Evolutionary conservation across 2,329 filamentous ascomycete genomes (phyloP).

Genomic region (Colletotrichum tabaci): DNA sequence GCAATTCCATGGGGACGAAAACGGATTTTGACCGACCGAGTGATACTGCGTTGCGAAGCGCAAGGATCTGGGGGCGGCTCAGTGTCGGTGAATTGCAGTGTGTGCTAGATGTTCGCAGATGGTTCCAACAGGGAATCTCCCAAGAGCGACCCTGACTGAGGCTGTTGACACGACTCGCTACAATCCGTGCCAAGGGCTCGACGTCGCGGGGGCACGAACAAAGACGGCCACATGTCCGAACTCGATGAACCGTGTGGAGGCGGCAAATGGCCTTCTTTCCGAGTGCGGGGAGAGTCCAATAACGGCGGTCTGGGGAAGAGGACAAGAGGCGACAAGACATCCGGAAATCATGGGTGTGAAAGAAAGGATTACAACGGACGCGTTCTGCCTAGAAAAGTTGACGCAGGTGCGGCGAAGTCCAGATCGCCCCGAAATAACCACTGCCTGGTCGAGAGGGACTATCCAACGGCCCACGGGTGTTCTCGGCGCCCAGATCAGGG

Average conservation of each 20-base stretch:
- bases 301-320: conserved; percentile 1
- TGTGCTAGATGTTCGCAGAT: neutral
- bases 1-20: conserved; percentile 31
- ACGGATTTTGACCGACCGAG: conserved; percentile 34
- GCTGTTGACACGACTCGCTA: conserved; percentile 24
- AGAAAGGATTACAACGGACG: neutral
- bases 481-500: conserved; percentile 1
- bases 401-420: neutral
- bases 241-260: conserved; percentile 20
- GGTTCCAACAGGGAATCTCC: conserved; percentile 17
- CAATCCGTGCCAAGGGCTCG: conserved; percentile 2
- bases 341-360: neutral
- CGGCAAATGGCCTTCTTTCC: neutral
- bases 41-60: conserved; percentile 29
- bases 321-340: neutral
- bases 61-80: conserved; percentile 35
- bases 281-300: neutral
- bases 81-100: conserved; percentile 23
- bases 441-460: neutral
- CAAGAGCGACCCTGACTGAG: conserved; percentile 25
- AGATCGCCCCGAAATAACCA: neutral
- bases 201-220: conserved; percentile 20
- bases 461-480: neutral
- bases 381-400: neutral
- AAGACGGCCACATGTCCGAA: conserved; percentile 21